Base-by-base conservation (phyloP, 2,329 filamentous ascomycete genomes). In the Xylogone sp. region DNA sequence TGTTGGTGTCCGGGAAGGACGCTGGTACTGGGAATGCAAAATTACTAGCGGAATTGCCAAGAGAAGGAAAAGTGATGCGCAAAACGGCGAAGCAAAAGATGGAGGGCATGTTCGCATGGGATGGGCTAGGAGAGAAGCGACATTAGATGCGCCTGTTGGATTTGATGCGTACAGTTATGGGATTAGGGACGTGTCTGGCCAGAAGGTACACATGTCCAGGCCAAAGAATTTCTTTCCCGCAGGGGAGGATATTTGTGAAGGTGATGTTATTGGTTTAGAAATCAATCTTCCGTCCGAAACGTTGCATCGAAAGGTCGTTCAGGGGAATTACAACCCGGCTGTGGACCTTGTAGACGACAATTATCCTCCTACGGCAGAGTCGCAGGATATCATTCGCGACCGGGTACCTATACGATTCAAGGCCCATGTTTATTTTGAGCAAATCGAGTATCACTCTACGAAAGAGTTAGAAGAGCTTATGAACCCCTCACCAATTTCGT, bases 361-460 rank as follows among this genome's bases (percentile, higher is more conserved):
- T 49, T 69, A 74, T 18, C 67, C 74, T 2, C 61, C 65, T 1
- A 75, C 79, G 1, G 76, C 79, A n/a, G 78, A 82, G 54, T 80
- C 81, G 0, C 73, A 83, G 16, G 94, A 97, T 68, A 88, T 97
- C 56, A 89, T 99, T 53, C 90, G 95, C 56, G 95, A 99, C 69
- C 88, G 94, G 46, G 90, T 97, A 43, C 92, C 94, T 1, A 96
- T 97, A 59, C 85, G 92, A 9, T 95, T 96, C 75, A 97, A 96
- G 69, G 84, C 87, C 42, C 90, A 95, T 67, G 87, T 92, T 49
- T 96, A 95, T 72, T 97, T 96, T 69, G 93, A 97, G 70, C 87
- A 90, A 65, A 88, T 91, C 57, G 91, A 96, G 65, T 95, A 95
- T 68, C 88, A 93, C 60, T 78, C 89, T 0, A 87, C 87, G 10